Conservation (phyloP, 1,284 basidiomycete genomes). For the Sanguinoderma infundibulare region DNA sequence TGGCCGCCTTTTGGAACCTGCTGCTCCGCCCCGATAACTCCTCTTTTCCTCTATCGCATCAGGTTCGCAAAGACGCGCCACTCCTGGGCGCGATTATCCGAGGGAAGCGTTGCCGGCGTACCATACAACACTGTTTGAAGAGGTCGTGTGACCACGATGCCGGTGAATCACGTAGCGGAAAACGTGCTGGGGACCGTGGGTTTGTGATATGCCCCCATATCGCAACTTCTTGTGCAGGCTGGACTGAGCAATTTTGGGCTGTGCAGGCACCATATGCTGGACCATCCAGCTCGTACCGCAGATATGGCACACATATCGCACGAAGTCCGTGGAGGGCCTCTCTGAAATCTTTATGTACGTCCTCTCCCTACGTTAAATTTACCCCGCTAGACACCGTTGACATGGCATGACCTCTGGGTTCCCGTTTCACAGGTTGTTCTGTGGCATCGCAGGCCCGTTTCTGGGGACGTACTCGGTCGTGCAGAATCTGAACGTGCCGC, state of each 20-base stretch:
- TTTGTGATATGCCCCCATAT: background rate
- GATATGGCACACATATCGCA: constrained; percentile 73
- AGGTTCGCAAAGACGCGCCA: too few relatives aligned
- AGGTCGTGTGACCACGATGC: constrained; percentile 6
- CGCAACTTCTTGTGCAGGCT: too few relatives aligned
- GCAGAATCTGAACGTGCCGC: constrained; percentile 74
- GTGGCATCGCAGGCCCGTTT: constrained; percentile 67
- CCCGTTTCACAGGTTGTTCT: constrained; percentile 53
- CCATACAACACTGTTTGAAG: too few relatives aligned
- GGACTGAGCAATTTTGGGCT: background rate
- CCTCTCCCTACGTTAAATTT: background rate
- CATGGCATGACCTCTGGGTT: too few relatives aligned
- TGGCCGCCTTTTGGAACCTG: too few relatives aligned
- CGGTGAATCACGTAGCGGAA: constrained; percentile 8
- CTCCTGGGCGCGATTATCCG: too few relatives aligned
- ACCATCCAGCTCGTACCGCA: constrained; percentile 76
- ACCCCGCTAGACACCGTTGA: too few relatives aligned
- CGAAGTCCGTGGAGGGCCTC: constrained; percentile 74
- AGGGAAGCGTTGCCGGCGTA: background rate
- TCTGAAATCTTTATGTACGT: constrained; percentile 71
- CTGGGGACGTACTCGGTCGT: constrained; percentile 73
- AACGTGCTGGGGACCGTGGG: constrained; percentile 15
- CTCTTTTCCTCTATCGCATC: too few relatives aligned
- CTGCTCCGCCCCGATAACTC: too few relatives aligned
- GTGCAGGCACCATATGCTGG: constrained; percentile 67